Conservation (phyloP, 176 grass and related monocot genomes). For the Oryza brachyantha region DNA sequence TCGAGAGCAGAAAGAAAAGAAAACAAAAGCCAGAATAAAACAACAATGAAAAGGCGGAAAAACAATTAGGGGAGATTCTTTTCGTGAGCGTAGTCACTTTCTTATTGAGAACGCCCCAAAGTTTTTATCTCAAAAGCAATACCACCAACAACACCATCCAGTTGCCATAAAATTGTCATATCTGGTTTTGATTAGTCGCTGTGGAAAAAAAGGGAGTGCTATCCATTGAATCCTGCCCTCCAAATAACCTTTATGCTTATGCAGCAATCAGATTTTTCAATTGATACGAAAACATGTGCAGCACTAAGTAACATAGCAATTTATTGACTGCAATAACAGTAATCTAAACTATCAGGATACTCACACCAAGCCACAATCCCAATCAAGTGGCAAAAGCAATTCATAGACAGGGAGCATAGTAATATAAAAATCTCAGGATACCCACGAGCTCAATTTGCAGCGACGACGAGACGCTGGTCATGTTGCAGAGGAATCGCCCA, state of each 20-base stretch:
- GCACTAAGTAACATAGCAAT: neutral
- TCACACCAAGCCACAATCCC: conserved; percentile 36
- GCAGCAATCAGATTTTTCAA: neutral
- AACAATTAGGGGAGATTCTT: conserved; percentile 16
- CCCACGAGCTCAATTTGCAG: conserved; percentile 92
- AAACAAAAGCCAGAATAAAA: conserved; percentile 12
- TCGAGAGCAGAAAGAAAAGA: neutral
- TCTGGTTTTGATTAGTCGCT: neutral
- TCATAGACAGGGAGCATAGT: neutral
- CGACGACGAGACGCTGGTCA: conserved; percentile 66
- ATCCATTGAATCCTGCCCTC: neutral
- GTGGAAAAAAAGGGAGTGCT: neutral
- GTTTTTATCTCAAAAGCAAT: conserved; percentile 4
- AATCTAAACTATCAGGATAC: neutral
- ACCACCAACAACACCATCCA: neutral
- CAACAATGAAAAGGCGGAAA: conserved; percentile 4
- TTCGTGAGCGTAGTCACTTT: neutral
- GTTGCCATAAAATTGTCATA: neutral
- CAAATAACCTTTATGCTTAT: neutral
- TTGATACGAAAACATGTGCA: neutral
- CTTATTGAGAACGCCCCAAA: neutral
- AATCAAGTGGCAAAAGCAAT: neutral
- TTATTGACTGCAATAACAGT: neutral
- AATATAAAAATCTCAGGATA: neutral
- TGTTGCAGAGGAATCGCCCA: conserved; percentile 64